Percentiles rank a stretch among this genome's conserved stretches.
phyloP scores from a whole-genome alignment of 352 stramenopile genomes.

The Blastocystis sp. region DNA sequence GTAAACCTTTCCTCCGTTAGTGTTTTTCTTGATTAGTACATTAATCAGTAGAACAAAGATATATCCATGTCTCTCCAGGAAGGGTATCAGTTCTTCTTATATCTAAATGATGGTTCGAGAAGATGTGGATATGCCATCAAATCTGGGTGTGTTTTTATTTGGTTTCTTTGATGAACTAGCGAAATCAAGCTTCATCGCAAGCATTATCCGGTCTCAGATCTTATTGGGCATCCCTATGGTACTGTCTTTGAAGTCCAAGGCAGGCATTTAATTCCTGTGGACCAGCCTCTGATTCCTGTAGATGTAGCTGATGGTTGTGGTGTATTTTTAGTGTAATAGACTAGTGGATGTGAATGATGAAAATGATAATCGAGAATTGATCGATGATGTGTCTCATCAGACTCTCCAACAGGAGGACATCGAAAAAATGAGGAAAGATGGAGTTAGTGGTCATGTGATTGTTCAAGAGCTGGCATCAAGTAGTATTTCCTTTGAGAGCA shows the following conservation, averaged over 20 bases:
- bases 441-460: conserved; percentile 66
- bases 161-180: not conserved
- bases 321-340: not conserved
- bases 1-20: not conserved
- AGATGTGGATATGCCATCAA: conserved; percentile 36
- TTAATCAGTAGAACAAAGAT: not conserved
- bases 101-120: conserved; percentile 54
- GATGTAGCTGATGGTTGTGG: conserved; percentile 50
- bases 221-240: conserved; percentile 51
- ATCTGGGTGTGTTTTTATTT: not conserved
- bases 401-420: conserved; percentile 68
- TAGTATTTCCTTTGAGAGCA: conserved; percentile 67
- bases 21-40: not conserved
- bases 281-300: conserved; percentile 44
- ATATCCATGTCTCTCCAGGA: not conserved
- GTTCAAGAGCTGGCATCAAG: conserved; percentile 66
- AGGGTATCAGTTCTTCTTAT: conserved; percentile 65
- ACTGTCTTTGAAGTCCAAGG: conserved; percentile 62
- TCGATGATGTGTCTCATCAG: conserved; percentile 54
- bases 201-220: conserved; percentile 51
- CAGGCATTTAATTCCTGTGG: conserved; percentile 56
- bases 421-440: conserved; percentile 55
- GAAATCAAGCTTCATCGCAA: conserved; percentile 63
- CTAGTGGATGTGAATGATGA: conserved; percentile 66
- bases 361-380: conserved; percentile 66